Conservation (phyloP, 768 basidiomycete genomes). For the Suillus sp. region DNA sequence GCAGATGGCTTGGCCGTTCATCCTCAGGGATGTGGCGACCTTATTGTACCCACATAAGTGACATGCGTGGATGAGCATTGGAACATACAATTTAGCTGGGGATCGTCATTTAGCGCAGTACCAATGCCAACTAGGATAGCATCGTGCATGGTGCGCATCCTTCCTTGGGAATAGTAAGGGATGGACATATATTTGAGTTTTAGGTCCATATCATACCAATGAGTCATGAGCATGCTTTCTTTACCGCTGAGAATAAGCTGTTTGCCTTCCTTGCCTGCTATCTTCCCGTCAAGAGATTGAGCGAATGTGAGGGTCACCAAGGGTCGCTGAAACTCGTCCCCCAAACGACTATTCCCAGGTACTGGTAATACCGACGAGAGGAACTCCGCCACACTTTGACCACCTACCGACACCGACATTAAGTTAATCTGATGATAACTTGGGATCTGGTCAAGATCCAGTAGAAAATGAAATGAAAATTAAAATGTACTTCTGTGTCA, state of each 20-base stretch:
- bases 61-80: constrained; percentile 5
- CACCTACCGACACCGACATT: not conserved
- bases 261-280: constrained; percentile 70
- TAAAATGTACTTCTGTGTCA: not conserved
- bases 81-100: constrained; percentile 84
- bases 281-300: constrained; percentile 85
- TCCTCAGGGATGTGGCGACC: constrained; percentile 56
- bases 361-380: constrained; percentile 31
- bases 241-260: constrained; percentile 84
- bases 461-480: not conserved
- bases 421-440: not conserved
- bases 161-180: constrained; percentile 32
- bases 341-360: not conserved
- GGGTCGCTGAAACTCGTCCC: constrained; percentile 41
- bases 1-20: constrained; percentile 47
- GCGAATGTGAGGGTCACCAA: constrained; percentile 83
- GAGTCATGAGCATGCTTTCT: constrained; percentile 93
- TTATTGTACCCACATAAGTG: constrained; percentile 26
- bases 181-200: not conserved
- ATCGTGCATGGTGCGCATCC: constrained; percentile 92
- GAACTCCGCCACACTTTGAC: constrained; percentile 16
- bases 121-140: constrained; percentile 90
- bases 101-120: constrained; percentile 89
- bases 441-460: not conserved
- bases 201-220: constrained; percentile 59